A percentile compares a stretch with the other conserved stretches of the same genome.
These are phyloP conservation scores for Corchorus capsularis DNA, from an alignment of 345 rosid genomes.

Conservation along the genomic window DNA sequence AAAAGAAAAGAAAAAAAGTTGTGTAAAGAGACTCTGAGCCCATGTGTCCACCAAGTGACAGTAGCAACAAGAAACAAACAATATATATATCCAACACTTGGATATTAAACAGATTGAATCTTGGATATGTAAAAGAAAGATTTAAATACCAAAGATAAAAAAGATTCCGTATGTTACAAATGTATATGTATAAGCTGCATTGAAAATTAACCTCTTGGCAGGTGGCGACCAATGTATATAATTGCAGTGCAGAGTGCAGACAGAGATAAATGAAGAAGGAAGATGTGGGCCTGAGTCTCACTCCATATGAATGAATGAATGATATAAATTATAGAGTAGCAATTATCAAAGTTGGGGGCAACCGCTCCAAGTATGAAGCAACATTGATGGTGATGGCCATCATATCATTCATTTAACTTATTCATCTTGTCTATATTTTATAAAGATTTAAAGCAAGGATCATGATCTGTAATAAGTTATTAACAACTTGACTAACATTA, in stretches of 20 bases:
- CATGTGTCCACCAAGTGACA: not conserved
- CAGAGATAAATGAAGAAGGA: not conserved
- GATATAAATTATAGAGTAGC: too few relatives aligned
- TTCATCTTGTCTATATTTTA: not conserved
- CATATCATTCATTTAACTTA: not conserved
- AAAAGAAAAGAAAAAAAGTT: not conserved
- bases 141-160: not conserved
- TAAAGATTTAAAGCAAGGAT: not conserved
- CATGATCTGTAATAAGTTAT: not conserved
- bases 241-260: not conserved
- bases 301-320: too few relatives aligned
- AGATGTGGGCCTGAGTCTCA: not conserved
- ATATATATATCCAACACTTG: not conserved
- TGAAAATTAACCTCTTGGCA: not conserved
- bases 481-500: not conserved
- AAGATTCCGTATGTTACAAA: not conserved
- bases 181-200: too few relatives aligned
- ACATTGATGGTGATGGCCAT: not conserved
- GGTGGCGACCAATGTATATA: not conserved
- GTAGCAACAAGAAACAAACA: not conserved
- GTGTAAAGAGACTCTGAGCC: not conserved
- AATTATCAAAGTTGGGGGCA: not conserved
- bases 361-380: not conserved
- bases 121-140: not conserved
- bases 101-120: not conserved